A percentile compares a stretch with the other conserved stretches of the same genome.
Evolutionary conservation across 2,329 filamentous ascomycete species (phyloP).

Genomic region (Scolecobasidium constrictum): DNA sequence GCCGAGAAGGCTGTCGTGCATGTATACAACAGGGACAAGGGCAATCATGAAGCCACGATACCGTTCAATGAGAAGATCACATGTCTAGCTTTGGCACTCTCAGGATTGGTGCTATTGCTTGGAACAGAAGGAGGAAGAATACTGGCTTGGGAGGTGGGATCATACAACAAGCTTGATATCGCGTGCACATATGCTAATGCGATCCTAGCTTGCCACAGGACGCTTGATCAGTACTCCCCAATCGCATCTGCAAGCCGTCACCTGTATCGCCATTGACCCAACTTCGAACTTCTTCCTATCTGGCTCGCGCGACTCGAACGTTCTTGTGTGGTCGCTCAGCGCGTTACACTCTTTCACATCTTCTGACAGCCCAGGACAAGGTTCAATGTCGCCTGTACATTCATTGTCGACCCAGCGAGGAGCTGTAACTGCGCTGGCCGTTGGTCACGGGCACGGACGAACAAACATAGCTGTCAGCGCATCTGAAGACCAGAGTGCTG

Average conservation of each 20-base stretch:
- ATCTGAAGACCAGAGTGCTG: constrained; percentile 76
- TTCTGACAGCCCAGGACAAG: constrained; percentile 25
- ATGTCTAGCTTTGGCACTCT: constrained; percentile 59
- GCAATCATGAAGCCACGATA: constrained; percentile 79
- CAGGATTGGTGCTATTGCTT: constrained; percentile 53
- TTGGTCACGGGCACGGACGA: constrained; percentile 57
- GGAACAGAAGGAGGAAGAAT: constrained; percentile 79
- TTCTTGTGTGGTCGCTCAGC: constrained; percentile 83
- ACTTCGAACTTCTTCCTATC: constrained; percentile 65
- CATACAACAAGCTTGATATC: no score
- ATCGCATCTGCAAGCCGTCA: constrained; percentile 71
- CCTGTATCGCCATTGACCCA: constrained; percentile 58
- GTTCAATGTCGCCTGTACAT: constrained; percentile 55
- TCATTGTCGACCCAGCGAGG: constrained; percentile 70
- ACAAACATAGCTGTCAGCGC: constrained; percentile 77
- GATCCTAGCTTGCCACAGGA: constrained; percentile 63
- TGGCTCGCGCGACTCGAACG: constrained; percentile 74
- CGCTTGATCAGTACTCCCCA: constrained; percentile 65
- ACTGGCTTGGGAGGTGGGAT: constrained; percentile 80
- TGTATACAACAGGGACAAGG: constrained; percentile 75
- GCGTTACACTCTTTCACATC: constrained; percentile 54
- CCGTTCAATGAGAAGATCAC: constrained; percentile 81
- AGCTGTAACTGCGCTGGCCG: constrained; percentile 52
- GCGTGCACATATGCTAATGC: no score
- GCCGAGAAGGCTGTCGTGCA: constrained; percentile 85